Evolutionary conservation across 345 rosid species (phyloP).

Genomic region (Camelina sativa): DNA sequence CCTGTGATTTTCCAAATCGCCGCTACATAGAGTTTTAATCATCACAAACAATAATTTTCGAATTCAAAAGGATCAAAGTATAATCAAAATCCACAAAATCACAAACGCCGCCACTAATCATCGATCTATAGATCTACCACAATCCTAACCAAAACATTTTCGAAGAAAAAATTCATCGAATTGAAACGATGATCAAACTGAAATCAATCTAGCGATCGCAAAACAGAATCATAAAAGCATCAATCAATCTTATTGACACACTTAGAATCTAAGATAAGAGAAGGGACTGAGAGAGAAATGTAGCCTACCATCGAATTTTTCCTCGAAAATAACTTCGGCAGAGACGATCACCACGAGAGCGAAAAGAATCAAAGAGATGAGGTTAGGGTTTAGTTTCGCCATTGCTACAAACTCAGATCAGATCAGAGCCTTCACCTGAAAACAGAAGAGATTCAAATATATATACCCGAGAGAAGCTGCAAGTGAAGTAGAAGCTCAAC

Average conservation of each 20-base stretch:
- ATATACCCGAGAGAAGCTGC: constrained; percentile 26
- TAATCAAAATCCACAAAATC: constrained; percentile 13
- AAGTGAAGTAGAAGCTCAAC: not conserved
- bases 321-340: constrained; percentile 85
- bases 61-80: constrained; percentile 1
- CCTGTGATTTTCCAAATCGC: not conserved
- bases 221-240: constrained; percentile 38
- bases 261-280: not conserved
- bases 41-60: no score
- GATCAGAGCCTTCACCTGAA: no score
- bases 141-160: constrained; percentile 19
- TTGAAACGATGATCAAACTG: no score
- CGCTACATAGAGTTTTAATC: no score
- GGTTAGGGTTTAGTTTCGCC: constrained; percentile 53
- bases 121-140: constrained; percentile 21
- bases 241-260: not conserved
- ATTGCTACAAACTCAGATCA: constrained; percentile 37
- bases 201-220: not conserved
- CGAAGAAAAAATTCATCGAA: not conserved
- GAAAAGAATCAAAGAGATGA: constrained; percentile 46
- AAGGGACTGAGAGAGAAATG: not conserved
- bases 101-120: no score
- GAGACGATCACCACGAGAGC: constrained; percentile 56
- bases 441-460: not conserved
- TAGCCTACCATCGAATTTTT: constrained; percentile 76